These are phyloP conservation scores for Neurospora sp. DNA, from an alignment of 495 filamentous ascomycete genomes.

Conservation along the genomic window DNA sequence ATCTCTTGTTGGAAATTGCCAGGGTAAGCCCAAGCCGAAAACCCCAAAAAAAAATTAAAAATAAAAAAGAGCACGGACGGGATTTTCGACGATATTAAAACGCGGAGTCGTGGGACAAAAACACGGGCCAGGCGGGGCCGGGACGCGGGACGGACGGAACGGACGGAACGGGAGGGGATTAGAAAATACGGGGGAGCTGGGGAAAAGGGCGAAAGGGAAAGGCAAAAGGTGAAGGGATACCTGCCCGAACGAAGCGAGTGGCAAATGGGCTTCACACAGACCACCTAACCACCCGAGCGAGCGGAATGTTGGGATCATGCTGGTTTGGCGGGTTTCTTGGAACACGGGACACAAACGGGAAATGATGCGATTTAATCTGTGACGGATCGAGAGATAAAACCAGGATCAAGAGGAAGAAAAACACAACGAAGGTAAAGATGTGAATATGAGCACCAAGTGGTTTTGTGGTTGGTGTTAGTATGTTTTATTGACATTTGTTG, in stretches of 20 bases:
- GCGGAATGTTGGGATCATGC: not conserved
- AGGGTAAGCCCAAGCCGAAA: too few relatives aligned
- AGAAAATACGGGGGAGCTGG: not conserved
- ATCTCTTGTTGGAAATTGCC: too few relatives aligned
- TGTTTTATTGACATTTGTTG: too few relatives aligned
- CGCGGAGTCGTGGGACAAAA: not conserved
- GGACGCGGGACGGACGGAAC: not conserved
- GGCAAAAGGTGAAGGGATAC: not conserved
- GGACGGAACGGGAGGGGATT: not conserved
- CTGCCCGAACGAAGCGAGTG: not conserved
- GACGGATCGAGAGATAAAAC: not conserved
- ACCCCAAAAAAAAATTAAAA: too few relatives aligned
- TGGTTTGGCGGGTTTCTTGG: not conserved
- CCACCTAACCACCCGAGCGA: not conserved
- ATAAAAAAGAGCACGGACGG: too few relatives aligned
- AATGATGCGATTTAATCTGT: not conserved
- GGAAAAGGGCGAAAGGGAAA: not conserved
- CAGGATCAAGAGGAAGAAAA: not conserved
- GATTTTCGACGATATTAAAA: too few relatives aligned
- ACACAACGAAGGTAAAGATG: not conserved
- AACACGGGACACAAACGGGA: not conserved
- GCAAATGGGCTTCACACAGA: not conserved
- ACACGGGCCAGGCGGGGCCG: too few relatives aligned
- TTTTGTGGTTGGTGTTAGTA: not conserved
- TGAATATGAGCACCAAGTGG: not conserved